Conservation (phyloP, 371 early-diverging fungal genomes). For the Quaeritorhiza haematococci region DNA sequence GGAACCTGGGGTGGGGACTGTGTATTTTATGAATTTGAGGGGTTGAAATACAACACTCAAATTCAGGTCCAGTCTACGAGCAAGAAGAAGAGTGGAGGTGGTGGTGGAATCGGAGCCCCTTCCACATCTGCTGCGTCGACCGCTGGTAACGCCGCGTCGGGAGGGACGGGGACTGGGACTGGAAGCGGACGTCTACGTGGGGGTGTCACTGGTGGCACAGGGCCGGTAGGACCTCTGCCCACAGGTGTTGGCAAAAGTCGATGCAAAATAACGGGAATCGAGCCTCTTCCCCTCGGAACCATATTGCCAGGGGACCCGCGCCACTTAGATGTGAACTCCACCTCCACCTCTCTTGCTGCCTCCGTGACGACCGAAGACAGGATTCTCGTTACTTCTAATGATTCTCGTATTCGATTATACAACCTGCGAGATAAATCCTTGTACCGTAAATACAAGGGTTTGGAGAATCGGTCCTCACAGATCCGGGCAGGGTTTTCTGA, state of each 20-base stretch:
- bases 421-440: constrained; percentile 68
- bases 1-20: constrained; percentile 72
- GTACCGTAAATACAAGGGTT: constrained; percentile 71
- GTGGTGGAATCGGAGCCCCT: neutral
- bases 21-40: constrained; percentile 64
- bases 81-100: constrained; percentile 28
- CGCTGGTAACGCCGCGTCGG: neutral
- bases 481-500: constrained; percentile 69
- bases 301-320: neutral
- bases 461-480: constrained; percentile 60
- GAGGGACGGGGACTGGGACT: neutral
- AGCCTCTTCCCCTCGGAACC: constrained; percentile 8
- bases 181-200: neutral
- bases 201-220: too few relatives aligned
- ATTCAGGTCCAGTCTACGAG: constrained; percentile 59
- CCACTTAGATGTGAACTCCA: too few relatives aligned
- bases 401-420: constrained; percentile 73
- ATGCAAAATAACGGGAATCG: constrained; percentile 60
- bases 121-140: neutral
- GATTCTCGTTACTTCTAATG: constrained; percentile 72
- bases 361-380: constrained; percentile 20
- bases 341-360: neutral
- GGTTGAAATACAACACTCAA: constrained; percentile 73
- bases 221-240: too few relatives aligned
- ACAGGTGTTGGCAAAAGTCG: constrained; percentile 38